phyloP scores from a whole-genome alignment of 768 basidiomycete genomes.

The Boletus sp. region DNA sequence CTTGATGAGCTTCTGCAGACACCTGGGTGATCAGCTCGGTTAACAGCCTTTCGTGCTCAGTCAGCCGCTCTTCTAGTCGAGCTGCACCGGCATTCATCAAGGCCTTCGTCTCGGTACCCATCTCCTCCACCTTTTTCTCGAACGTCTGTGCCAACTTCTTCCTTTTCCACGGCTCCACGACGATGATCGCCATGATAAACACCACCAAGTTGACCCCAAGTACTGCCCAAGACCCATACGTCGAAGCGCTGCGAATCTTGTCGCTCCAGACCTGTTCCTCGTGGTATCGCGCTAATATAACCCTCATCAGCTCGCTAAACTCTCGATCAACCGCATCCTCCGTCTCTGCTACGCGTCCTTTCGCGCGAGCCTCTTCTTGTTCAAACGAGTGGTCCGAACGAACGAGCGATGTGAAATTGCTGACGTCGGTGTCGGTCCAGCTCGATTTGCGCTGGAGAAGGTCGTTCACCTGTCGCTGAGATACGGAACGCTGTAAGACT shows the following conservation, averaged over 20 bases:
- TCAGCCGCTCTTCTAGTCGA: slow-evolving; percentile 47
- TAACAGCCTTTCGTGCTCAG: slow-evolving; percentile 42
- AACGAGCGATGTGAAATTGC: slow-evolving; percentile 85
- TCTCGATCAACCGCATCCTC: slow-evolving; percentile 84
- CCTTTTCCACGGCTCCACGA: slow-evolving; percentile 98
- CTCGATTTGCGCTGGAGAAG: slow-evolving; percentile 87
- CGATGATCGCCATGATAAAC: slow-evolving; percentile 82
- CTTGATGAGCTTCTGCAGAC: slow-evolving; percentile 15
- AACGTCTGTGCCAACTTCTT: slow-evolving; percentile 82
- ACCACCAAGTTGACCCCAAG: slow-evolving; percentile 86
- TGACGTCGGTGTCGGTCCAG: slow-evolving; percentile 91
- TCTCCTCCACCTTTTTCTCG: slow-evolving; percentile 73
- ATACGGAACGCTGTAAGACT: slow-evolving; percentile 73
- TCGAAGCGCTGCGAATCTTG: slow-evolving; percentile 94
- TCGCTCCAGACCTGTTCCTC: slow-evolving; percentile 99
- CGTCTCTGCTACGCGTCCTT: slow-evolving; percentile 58
- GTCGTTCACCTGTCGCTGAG: slow-evolving; percentile 95
- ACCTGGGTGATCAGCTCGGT: slow-evolving; percentile 25
- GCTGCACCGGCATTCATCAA: slow-evolving; percentile 47
- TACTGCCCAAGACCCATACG: slow-evolving; percentile 86
- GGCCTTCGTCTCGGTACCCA: slow-evolving; percentile 38
- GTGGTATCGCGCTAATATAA: slow-evolving; percentile 90
- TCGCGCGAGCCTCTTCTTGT: slow-evolving; percentile 70
- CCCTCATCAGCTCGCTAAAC: slow-evolving; percentile 83
- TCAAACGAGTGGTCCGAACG: slow-evolving; percentile 86